Percentiles rank a stretch among this genome's conserved stretches.
Conservation (phyloP, 495 filamentous ascomycete genomes). For the Aspergillus steynii region DNA sequence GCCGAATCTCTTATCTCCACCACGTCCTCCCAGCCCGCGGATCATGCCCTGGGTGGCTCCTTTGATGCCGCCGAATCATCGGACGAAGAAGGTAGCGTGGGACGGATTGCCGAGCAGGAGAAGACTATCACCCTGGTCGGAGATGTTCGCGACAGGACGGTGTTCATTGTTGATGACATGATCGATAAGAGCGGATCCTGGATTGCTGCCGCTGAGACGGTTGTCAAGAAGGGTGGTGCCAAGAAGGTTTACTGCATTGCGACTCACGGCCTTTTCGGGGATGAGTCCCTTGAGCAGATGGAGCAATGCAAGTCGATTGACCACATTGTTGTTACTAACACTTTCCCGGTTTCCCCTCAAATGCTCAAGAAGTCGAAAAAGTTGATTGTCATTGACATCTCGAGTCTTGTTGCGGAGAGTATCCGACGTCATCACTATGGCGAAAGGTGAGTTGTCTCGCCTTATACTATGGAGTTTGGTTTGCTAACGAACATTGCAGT, state of each 20-base stretch:
- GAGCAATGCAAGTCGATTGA: constrained; percentile 90
- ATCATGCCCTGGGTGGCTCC: constrained; percentile 77
- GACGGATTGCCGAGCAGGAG: constrained; percentile 70
- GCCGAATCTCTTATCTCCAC: constrained; percentile 64
- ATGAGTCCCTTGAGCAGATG: constrained; percentile 86
- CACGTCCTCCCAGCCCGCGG: constrained; percentile 49
- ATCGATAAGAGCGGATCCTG: constrained; percentile 96
- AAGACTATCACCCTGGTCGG: constrained; percentile 95
- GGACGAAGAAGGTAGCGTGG: constrained; percentile 83
- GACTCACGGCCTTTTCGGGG: constrained; percentile 92
- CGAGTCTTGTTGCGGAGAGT: constrained; percentile 82
- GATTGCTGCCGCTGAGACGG: constrained; percentile 98
- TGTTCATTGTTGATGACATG: constrained; percentile 98
- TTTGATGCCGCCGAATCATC: constrained; percentile 75
- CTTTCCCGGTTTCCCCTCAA: constrained; percentile 81
- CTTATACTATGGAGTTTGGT: constrained; percentile 9
- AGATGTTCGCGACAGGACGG: constrained; percentile 79
- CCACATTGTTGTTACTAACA: constrained; percentile 92
- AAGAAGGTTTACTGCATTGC: constrained; percentile 97
- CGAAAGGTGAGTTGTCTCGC: constrained; percentile 49
- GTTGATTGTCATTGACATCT: constrained; percentile 84
- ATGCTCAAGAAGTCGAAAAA: constrained; percentile 73
- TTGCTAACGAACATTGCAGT: constrained; percentile 47
- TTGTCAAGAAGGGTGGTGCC: constrained; percentile 86
- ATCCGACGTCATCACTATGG: constrained; percentile 95